phyloP scores from a whole-genome alignment of 768 basidiomycete genomes.

The Candolleomyces aberdarensis region DNA sequence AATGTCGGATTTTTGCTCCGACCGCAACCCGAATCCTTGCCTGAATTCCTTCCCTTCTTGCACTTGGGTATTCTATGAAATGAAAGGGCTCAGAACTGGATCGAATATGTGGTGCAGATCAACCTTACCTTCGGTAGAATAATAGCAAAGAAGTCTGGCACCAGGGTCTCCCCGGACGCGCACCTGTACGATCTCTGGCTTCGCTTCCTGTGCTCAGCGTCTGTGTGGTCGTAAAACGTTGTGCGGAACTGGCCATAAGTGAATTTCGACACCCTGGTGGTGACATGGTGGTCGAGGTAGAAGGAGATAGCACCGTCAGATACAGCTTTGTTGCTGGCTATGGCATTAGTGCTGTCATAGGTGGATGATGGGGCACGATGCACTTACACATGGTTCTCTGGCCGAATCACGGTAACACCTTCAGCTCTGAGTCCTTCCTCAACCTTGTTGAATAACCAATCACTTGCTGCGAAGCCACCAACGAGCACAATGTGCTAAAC shows the following conservation, averaged over 20 bases:
- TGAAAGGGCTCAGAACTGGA: background rate
- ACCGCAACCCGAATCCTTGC: conserved; percentile 6
- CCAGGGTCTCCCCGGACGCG: conserved; percentile 36
- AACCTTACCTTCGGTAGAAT: conserved; percentile 40
- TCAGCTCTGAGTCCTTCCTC: conserved; percentile 28
- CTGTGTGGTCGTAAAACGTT: conserved; percentile 28
- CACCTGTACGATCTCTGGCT: conserved; percentile 25
- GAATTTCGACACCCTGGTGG: conserved; percentile 43
- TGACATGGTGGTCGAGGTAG: conserved; percentile 48
- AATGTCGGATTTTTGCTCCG: conserved; percentile 9
- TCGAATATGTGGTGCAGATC: background rate
- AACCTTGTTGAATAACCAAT: conserved; percentile 41
- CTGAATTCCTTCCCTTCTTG: conserved; percentile 42
- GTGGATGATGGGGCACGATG: background rate
- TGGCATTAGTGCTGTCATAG: background rate
- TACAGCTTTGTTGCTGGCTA: conserved; percentile 41
- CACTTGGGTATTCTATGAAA: conserved; percentile 39
- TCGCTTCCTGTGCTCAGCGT: conserved; percentile 39
- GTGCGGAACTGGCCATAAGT: conserved; percentile 47
- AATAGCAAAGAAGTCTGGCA: conserved; percentile 39
- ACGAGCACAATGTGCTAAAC: conserved; percentile 37
- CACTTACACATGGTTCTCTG: conserved; percentile 43
- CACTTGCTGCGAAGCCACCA: conserved; percentile 49
- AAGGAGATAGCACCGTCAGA: conserved; percentile 47
- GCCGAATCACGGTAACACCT: conserved; percentile 37